Percentiles rank a stretch among this genome's conserved stretches.
phyloP scores from a whole-genome alignment of 306 rosid genomes.

The Senna siamea region DNA sequence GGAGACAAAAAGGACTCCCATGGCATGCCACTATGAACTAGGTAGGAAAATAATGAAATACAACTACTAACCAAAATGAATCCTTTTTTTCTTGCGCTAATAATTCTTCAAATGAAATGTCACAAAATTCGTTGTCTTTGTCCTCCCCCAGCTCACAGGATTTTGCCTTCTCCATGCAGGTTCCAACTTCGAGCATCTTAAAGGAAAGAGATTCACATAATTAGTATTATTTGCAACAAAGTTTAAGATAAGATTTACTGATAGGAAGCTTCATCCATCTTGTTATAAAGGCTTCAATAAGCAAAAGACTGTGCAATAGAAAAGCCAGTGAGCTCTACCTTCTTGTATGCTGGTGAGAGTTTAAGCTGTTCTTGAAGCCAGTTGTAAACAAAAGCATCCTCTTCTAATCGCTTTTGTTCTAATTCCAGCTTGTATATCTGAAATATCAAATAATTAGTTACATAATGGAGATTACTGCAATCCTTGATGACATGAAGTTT shows the following conservation, averaged over 20 bases:
- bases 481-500: slow-evolving; percentile 13
- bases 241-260: slow-evolving; percentile 1
- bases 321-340: slow-evolving; percentile 50
- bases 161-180: slow-evolving; percentile 63
- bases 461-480: slow-evolving; percentile 11
- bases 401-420: slow-evolving; percentile 85
- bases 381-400: slow-evolving; percentile 87
- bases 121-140: slow-evolving; percentile 55
- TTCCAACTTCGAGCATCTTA: slow-evolving; percentile 78
- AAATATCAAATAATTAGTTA: slow-evolving; percentile 41
- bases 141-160: slow-evolving; percentile 48
- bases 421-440: slow-evolving; percentile 84
- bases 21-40: neutral
- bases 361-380: slow-evolving; percentile 93
- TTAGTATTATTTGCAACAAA: slow-evolving; percentile 34
- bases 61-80: slow-evolving; percentile 83
- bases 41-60: slow-evolving; percentile 5
- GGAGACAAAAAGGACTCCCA: slow-evolving; percentile 2
- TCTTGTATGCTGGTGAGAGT: slow-evolving; percentile 90
- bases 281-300: slow-evolving; percentile 10
- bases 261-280: neutral
- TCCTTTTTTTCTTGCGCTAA: slow-evolving; percentile 93
- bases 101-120: slow-evolving; percentile 82
- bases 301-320: neutral
- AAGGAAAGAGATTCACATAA: slow-evolving; percentile 7